Conservation (phyloP, 1,139 yeast genomes). For the Lodderomyces margitis region DNA sequence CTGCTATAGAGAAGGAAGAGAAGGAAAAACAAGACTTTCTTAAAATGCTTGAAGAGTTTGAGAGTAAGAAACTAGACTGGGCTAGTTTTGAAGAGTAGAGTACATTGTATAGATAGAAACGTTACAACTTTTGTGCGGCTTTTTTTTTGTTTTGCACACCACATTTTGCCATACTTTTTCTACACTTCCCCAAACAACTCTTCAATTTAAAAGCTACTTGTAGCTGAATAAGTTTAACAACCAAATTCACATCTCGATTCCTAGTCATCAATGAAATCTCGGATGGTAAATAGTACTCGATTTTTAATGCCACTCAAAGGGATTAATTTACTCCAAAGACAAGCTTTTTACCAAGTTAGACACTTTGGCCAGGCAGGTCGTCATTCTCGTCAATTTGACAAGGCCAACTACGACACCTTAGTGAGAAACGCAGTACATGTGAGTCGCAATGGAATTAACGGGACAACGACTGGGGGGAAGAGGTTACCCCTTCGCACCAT, state of each 20-base stretch:
- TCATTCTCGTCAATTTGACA: neutral
- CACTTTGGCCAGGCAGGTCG: neutral
- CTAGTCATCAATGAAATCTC: neutral
- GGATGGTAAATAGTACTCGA: neutral
- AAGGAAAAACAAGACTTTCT: slow-evolving; percentile 27
- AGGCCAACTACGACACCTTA: slow-evolving; percentile 7
- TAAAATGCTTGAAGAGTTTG: slow-evolving; percentile 31
- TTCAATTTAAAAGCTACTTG: too few species aligned
- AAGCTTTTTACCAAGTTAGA: neutral
- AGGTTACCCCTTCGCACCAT: slow-evolving; percentile 24
- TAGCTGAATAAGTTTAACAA: too few species aligned
- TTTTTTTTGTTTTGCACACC: neutral
- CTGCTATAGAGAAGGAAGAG: slow-evolving; percentile 18
- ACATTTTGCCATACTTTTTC: too few species aligned
- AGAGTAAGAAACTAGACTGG: slow-evolving; percentile 31
- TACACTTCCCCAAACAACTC: too few species aligned
- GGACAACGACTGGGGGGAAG: neutral
- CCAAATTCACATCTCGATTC: too few species aligned
- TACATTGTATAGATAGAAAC: neutral
- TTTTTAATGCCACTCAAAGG: neutral
- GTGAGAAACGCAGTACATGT: slow-evolving; percentile 6
- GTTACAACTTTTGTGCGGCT: neutral
- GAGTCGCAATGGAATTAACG: slow-evolving; percentile 2
- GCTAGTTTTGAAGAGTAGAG: slow-evolving; percentile 22
- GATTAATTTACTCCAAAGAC: neutral